These are phyloP conservation scores for Tulasnella sp. DNA, from an alignment of 768 basidiomycete species.

Conservation along the genomic window DNA sequence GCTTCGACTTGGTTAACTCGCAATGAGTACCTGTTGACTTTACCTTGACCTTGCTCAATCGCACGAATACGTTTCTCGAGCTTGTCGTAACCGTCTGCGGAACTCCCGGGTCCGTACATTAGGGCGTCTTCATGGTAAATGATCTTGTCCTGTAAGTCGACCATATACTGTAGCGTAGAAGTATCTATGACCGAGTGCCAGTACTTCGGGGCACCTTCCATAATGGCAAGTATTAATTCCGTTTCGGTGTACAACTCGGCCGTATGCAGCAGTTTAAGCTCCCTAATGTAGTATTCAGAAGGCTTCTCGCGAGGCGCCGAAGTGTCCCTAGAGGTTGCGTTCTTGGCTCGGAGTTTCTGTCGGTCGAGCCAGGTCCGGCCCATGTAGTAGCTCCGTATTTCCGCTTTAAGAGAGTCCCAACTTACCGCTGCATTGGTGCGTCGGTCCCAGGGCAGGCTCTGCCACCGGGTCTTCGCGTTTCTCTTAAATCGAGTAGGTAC, in stretches of 20 bases:
- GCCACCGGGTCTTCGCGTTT: constrained; percentile 40
- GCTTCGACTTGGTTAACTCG: not conserved
- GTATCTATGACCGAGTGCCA: constrained; percentile 21
- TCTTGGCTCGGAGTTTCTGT: constrained; percentile 37
- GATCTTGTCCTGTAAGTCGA: not conserved
- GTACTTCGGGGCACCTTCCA: constrained; percentile 35
- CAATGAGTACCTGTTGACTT: not conserved
- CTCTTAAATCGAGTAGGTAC: constrained; percentile 36
- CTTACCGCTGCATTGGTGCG: constrained; percentile 33
- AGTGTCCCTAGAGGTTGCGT: constrained; percentile 37
- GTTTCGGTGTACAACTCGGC: constrained; percentile 34
- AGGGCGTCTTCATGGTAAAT: not conserved
- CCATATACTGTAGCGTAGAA: not conserved
- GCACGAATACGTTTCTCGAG: not conserved
- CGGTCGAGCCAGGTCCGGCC: constrained; percentile 38
- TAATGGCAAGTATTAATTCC: constrained; percentile 41
- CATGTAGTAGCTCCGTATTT: constrained; percentile 40
- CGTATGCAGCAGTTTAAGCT: not conserved
- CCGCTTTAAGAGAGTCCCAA: constrained; percentile 38
- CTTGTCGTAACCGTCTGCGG: not conserved
- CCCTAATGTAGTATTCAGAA: no score
- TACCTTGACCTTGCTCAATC: not conserved
- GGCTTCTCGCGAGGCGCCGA: constrained; percentile 24
- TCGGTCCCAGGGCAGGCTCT: constrained; percentile 31
- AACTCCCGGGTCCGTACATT: no score